Conservation (phyloP, 371 early-diverging fungal species). For the Blakeslea trispora region DNA sequence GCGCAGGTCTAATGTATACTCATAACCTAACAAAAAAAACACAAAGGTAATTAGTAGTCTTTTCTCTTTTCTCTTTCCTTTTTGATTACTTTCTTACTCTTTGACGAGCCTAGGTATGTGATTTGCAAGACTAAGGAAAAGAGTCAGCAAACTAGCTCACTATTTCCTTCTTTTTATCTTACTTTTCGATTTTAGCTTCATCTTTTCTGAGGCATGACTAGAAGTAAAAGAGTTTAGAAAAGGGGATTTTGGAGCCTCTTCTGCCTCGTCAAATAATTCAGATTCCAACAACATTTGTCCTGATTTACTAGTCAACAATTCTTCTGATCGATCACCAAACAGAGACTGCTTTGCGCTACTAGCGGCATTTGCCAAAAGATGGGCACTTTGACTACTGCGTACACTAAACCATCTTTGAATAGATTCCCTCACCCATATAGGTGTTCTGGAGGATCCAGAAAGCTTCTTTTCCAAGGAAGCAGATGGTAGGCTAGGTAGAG, state of each 20-base stretch:
- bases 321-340: neutral
- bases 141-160: neutral
- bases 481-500: constrained; percentile 18
- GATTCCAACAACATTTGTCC: constrained; percentile 1
- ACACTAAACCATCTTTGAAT: constrained; percentile 17
- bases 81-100: constrained; percentile 17
- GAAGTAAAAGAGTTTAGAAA: constrained; percentile 3
- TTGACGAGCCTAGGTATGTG: constrained; percentile 16
- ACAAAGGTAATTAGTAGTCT: too few relatives aligned
- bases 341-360: neutral
- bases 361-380: neutral
- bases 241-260: neutral
- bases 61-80: too few relatives aligned
- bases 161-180: constrained; percentile 1
- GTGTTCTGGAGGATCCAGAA: constrained; percentile 11
- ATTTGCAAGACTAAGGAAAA: constrained; percentile 19
- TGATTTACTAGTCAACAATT: neutral
- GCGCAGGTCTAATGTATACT: constrained; percentile 11
- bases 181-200: constrained; percentile 16
- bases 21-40: constrained; percentile 3
- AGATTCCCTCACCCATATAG: constrained; percentile 22
- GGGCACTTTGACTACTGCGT: neutral
- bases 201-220: neutral
- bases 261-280: constrained; percentile 11
- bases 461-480: neutral